Evolutionary conservation across 768 basidiomycete genomes (phyloP), one percentile per base, ranked within the genome.

Genomic region (Kondoa subrosea): DNA sequence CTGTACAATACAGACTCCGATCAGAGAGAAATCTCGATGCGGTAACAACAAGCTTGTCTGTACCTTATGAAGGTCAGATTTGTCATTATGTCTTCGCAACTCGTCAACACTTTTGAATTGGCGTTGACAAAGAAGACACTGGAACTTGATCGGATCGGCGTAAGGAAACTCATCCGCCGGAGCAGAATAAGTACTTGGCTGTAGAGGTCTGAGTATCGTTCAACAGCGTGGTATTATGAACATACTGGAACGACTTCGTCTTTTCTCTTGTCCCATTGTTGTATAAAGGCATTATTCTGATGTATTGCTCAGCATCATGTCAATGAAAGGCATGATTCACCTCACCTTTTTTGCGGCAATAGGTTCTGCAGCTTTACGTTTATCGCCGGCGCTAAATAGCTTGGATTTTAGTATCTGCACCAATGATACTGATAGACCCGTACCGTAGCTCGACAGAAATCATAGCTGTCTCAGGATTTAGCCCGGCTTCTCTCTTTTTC

Each of bases 261-360:
- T 77, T 93, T 89, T 12, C 92, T 89, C 79, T 86, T 87, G 76
- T 92, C 97, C 95, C 93, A 99, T 76, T 97, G 96, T 74, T 82
- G 85, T 75, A 99, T 96, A 74, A 91, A 91, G 76, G 83, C 87
- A 62, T 83, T 87, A 58, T 85, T 88, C 89, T 95, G 75, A 30
- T n/a, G 26, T 3, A 15, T 17, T 57, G 29, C 29, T 40, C 17
- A 15, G 27, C 12, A 25, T 50, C 21, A 50, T 50, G 40, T 21
- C 40, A 50, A 8, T 64, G 3, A 26, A 25, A 27, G 4, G 12
- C 21, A 4, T n/a, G 56, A 3, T 68, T 66, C 34, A 32, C 25
- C 21, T 30, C 32, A 70, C 68, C 27, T 70, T 67, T 27, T 73
- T 68, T 17, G 76, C 66, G 15, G 71, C 67, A 30, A 66, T 66